Evolutionary conservation across 2,329 filamentous ascomycete species (phyloP).

Genomic region (Colletotrichum orbiculare): DNA sequence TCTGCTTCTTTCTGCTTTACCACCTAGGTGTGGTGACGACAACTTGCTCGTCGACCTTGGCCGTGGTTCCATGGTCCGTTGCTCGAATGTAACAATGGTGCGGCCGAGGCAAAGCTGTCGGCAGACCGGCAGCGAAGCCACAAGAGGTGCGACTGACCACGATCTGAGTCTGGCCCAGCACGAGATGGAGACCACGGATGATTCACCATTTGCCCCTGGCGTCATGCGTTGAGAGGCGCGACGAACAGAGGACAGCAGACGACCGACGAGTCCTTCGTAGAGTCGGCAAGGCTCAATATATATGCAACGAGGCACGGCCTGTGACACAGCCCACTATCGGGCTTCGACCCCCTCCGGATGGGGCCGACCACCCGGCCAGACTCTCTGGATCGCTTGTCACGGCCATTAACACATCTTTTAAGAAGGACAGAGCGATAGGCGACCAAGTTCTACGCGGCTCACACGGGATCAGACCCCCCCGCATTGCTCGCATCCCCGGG

Average conservation of each 20-base stretch:
- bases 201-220: constrained; percentile 9
- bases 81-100: too few relatives aligned
- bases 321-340: constrained; percentile 14
- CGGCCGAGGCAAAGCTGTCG: too few relatives aligned
- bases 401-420: neutral
- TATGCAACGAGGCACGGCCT: constrained; percentile 29
- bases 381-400: neutral
- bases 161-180: too few relatives aligned
- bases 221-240: constrained; percentile 9
- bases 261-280: neutral
- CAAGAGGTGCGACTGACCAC: too few relatives aligned
- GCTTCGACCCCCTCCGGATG: constrained; percentile 4
- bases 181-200: too few relatives aligned
- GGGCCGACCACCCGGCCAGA: constrained; percentile 9
- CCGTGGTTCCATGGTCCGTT: too few relatives aligned
- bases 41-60: too few relatives aligned
- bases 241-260: too few relatives aligned
- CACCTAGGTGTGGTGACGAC: neutral
- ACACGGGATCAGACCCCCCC: neutral
- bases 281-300: constrained; percentile 28
- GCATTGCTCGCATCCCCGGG: neutral
- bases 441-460: constrained; percentile 5
- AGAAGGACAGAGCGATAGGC: neutral
- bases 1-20: neutral
- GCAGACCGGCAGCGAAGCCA: too few relatives aligned